Percentiles rank a stretch among this genome's conserved stretches.
These are phyloP conservation scores for Cyberlindnera meyerae DNA, from an alignment of 805 yeast genomes.

Conservation along the genomic window DNA sequence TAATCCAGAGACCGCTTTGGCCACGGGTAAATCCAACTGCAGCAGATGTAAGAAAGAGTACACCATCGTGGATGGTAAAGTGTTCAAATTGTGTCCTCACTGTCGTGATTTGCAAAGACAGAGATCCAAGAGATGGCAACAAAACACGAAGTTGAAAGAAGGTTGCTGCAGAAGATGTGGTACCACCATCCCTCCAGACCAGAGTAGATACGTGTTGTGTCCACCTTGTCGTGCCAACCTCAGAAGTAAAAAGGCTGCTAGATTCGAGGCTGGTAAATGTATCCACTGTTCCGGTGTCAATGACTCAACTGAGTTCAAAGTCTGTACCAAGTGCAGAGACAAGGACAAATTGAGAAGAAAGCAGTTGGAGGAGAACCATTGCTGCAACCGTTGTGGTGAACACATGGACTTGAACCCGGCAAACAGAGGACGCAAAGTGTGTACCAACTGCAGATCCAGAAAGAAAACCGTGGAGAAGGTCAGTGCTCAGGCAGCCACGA, in stretches of 20 bases:
- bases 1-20: not conserved
- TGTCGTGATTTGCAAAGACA: conserved; percentile 62
- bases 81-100: conserved; percentile 56
- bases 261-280: conserved; percentile 61
- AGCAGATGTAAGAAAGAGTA: conserved; percentile 59
- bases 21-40: conserved; percentile 30
- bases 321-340: conserved; percentile 60
- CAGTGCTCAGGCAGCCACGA: conserved; percentile 10
- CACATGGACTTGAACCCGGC: conserved; percentile 32
- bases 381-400: conserved; percentile 59
- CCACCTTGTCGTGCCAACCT: conserved; percentile 53
- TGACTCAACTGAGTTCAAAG: conserved; percentile 46
- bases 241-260: conserved; percentile 48
- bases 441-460: conserved; percentile 49
- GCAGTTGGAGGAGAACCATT: conserved; percentile 50
- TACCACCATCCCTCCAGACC: conserved; percentile 43
- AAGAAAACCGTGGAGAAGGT: conserved; percentile 34
- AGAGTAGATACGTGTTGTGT: conserved; percentile 52
- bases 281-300: conserved; percentile 65
- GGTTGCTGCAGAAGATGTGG: conserved; percentile 70
- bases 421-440: conserved; percentile 51
- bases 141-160: conserved; percentile 49
- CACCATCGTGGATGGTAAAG: conserved; percentile 35
- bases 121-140: conserved; percentile 61
- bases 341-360: conserved; percentile 56